A percentile compares a stretch with the other conserved stretches of the same genome.
These are phyloP conservation scores for Uncinocarpus reesii DNA, from an alignment of 2,329 filamentous ascomycete genomes.

Conservation along the genomic window DNA sequence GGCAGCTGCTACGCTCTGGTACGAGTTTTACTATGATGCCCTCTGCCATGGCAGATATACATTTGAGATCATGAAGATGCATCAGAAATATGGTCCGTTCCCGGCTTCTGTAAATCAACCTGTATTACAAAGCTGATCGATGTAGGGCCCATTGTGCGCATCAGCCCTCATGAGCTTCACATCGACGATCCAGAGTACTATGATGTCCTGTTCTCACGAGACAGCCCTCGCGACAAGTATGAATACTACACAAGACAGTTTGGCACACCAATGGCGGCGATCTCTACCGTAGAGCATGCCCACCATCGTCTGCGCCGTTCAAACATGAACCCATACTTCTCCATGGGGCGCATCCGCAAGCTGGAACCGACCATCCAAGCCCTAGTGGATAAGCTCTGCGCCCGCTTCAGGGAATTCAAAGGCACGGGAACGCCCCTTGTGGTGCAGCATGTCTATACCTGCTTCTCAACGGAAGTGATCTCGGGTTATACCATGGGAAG, in stretches of 20 bases:
- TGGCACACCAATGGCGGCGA: conserved; percentile 23
- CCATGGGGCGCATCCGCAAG: conserved; percentile 16
- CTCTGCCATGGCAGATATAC: conserved; percentile 22
- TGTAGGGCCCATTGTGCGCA: conserved; percentile 28
- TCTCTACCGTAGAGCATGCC: conserved; percentile 20
- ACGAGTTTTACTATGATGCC: conserved; percentile 23
- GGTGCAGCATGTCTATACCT: conserved; percentile 28
- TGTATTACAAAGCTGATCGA: background rate
- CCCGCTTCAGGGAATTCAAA: conserved; percentile 19
- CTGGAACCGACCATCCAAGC: conserved; percentile 15
- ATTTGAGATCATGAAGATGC: conserved; percentile 23
- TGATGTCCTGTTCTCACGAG: conserved; percentile 18
- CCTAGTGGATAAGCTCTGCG: conserved; percentile 22
- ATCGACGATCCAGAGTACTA: conserved; percentile 23
- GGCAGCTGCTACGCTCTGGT: conserved; percentile 19
- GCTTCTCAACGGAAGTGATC: conserved; percentile 38
- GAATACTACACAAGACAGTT: conserved; percentile 19
- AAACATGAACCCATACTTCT: conserved; percentile 23
- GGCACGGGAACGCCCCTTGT: conserved; percentile 7
- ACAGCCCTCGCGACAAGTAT: conserved; percentile 18
- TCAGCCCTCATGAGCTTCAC: conserved; percentile 27
- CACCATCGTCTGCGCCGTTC: conserved; percentile 21
- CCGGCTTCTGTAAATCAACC: background rate
- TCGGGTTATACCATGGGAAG: conserved; percentile 32
- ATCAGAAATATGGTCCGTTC: conserved; percentile 24